Evolutionary conservation across 1,284 basidiomycete species (phyloP).

Genomic region (Moesziomyces parantarcticus): DNA sequence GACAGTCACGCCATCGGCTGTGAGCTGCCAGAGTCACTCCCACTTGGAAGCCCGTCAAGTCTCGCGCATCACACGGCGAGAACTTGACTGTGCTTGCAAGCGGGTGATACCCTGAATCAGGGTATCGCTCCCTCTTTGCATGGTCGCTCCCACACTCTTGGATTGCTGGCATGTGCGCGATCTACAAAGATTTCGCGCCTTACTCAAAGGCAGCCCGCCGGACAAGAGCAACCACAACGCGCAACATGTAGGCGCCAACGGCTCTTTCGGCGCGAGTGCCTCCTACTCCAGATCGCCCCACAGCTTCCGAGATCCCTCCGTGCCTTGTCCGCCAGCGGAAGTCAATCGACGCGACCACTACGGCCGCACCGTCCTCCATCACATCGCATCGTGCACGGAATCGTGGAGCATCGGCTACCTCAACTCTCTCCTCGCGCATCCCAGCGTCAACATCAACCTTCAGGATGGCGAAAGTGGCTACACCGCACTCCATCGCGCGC

Average conservation of each 20-base stretch:
- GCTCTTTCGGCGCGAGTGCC: slow-evolving; percentile 12
- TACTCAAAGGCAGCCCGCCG: slow-evolving; percentile 55
- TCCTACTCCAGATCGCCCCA: slow-evolving; percentile 43
- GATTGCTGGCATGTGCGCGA: slow-evolving; percentile 66
- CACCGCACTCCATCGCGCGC: slow-evolving; percentile 89
- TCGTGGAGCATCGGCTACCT: slow-evolving; percentile 81
- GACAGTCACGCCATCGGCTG: slow-evolving; percentile 6
- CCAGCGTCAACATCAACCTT: slow-evolving; percentile 82
- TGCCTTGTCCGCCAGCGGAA: slow-evolving; percentile 70
- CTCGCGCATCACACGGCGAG: slow-evolving; percentile 20
- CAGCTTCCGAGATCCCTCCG: slow-evolving; percentile 33
- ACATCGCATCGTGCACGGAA: slow-evolving; percentile 76
- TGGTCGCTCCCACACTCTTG: slow-evolving; percentile 58
- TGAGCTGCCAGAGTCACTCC: slow-evolving; percentile 23
- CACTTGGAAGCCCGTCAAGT: slow-evolving; percentile 40
- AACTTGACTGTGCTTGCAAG: slow-evolving; percentile 29
- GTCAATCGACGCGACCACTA: slow-evolving; percentile 80
- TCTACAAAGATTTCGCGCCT: slow-evolving; percentile 57
- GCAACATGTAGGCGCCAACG: slow-evolving; percentile 15
- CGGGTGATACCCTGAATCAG: slow-evolving; percentile 44
- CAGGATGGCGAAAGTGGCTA: slow-evolving; percentile 77
- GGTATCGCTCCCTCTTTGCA: slow-evolving; percentile 48
- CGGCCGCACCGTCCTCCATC: slow-evolving; percentile 85
- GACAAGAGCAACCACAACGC: slow-evolving; percentile 34
- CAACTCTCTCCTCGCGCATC: slow-evolving; percentile 80